phyloP scores from a whole-genome alignment of 495 filamentous ascomycete genomes.

The Geopyxis carbonaria region DNA sequence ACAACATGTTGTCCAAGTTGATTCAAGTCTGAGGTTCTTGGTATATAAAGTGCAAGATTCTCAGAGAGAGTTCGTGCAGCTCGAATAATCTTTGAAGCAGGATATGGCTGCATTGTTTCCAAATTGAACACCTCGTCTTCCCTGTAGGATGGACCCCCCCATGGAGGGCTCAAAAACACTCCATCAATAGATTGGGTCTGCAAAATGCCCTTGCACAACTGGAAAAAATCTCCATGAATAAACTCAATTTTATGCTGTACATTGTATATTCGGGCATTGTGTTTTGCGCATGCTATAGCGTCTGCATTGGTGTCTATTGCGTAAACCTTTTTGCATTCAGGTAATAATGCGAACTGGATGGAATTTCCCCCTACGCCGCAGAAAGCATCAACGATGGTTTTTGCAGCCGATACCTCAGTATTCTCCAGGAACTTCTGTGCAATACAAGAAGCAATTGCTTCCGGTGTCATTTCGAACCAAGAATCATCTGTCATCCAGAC shows the following conservation, averaged over 20 bases:
- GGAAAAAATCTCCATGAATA: constrained; percentile 70
- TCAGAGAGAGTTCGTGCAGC: constrained; percentile 27
- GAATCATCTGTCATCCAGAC: constrained; percentile 79
- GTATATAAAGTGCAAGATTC: constrained; percentile 62
- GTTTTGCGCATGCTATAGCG: constrained; percentile 70
- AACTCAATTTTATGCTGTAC: constrained; percentile 65
- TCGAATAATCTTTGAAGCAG: constrained; percentile 15
- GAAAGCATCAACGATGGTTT: constrained; percentile 65
- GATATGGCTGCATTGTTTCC: constrained; percentile 75
- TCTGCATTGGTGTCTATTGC: constrained; percentile 68
- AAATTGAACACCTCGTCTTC: constrained; percentile 68
- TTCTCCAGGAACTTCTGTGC: no score
- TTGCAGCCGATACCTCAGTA: constrained; percentile 8
- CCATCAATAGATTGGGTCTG: constrained; percentile 32
- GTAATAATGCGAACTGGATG: constrained; percentile 76
- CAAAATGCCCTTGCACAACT: constrained; percentile 31
- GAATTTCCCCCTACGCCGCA: constrained; percentile 82
- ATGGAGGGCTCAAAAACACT: constrained; percentile 83
- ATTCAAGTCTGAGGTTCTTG: constrained; percentile 66
- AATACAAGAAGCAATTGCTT: constrained; percentile 62
- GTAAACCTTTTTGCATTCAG: constrained; percentile 62
- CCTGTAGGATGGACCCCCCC: constrained; percentile 78
- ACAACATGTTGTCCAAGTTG: constrained; percentile 46
- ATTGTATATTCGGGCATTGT: constrained; percentile 79
- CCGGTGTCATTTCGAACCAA: constrained; percentile 94